A percentile compares a stretch with the other conserved stretches of the same genome.
Evolutionary conservation across 768 basidiomycete species (phyloP).

Genomic region (Termitomyces sp.): DNA sequence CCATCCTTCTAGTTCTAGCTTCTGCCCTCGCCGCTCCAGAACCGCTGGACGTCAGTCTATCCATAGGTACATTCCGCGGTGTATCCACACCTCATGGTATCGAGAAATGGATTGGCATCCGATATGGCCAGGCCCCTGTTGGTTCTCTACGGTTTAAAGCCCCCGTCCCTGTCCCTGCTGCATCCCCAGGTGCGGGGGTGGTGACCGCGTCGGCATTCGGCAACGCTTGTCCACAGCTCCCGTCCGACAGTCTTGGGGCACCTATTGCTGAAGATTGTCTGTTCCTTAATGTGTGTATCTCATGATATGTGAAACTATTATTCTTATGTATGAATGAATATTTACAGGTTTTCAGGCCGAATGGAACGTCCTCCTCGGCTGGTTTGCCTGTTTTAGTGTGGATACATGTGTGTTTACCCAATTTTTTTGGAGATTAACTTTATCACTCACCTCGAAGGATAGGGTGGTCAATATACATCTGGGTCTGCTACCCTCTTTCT

Average conservation of each 20-base stretch:
- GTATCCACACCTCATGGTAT: constrained; percentile 37
- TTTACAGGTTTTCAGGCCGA: constrained; percentile 31
- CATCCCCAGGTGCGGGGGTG: constrained; percentile 15
- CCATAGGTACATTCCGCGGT: constrained; percentile 44
- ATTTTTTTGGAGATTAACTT: neutral
- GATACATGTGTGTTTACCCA: constrained; percentile 27
- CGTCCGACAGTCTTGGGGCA: constrained; percentile 33
- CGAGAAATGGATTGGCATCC: constrained; percentile 59
- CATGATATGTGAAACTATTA: neutral
- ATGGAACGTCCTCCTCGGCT: constrained; percentile 18
- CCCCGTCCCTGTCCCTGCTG: constrained; percentile 36
- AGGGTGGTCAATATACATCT: constrained; percentile 46
- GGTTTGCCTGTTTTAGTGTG: constrained; percentile 32
- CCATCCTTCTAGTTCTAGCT: neutral
- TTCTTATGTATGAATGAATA: neutral
- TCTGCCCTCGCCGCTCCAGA: neutral
- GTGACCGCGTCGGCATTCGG: constrained; percentile 45
- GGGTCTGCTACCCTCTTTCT: constrained; percentile 24
- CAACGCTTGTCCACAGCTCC: constrained; percentile 49
- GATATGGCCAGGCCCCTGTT: constrained; percentile 51
- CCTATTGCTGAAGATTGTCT: constrained; percentile 49
- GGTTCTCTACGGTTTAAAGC: constrained; percentile 53
- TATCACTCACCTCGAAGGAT: neutral
- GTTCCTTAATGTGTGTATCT: constrained; percentile 40
- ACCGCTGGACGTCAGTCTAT: constrained; percentile 32